phyloP scores from a whole-genome alignment of 768 basidiomycete genomes.

The Kwoniella dendrophila region DNA sequence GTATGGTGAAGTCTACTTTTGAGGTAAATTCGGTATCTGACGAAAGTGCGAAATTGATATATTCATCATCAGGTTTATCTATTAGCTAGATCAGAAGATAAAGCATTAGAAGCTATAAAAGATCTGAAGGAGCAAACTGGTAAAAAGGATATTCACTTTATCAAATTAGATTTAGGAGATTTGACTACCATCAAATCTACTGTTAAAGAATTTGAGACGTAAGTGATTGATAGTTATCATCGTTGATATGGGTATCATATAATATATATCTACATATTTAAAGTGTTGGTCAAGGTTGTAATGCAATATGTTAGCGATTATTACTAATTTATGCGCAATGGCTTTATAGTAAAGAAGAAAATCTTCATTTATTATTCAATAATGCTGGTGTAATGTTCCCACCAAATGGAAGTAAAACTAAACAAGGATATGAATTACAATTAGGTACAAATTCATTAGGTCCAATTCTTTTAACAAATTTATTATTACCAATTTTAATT shows the following conservation, averaged over 20 bases:
- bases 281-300: no score
- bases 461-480: background rate
- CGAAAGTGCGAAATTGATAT: no score
- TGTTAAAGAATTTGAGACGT: background rate
- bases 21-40: no score
- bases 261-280: no score
- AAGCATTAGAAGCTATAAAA: background rate
- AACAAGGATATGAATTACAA: conserved; percentile 1
- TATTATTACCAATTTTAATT: background rate
- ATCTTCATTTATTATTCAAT: background rate
- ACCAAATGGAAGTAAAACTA: conserved; percentile 1
- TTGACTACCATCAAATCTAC: background rate
- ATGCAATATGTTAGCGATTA: no score
- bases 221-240: no score
- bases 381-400: conserved; percentile 6
- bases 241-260: no score
- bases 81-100: background rate
- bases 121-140: background rate
- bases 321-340: background rate
- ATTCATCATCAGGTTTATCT: background rate
- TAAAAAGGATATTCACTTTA: conserved; percentile 1
- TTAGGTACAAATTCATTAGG: background rate
- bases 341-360: background rate
- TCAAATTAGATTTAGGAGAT: background rate
- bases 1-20: no score